Conservation (phyloP, 352 stramenopile genomes). For the Halophytophthora batemanensis region DNA sequence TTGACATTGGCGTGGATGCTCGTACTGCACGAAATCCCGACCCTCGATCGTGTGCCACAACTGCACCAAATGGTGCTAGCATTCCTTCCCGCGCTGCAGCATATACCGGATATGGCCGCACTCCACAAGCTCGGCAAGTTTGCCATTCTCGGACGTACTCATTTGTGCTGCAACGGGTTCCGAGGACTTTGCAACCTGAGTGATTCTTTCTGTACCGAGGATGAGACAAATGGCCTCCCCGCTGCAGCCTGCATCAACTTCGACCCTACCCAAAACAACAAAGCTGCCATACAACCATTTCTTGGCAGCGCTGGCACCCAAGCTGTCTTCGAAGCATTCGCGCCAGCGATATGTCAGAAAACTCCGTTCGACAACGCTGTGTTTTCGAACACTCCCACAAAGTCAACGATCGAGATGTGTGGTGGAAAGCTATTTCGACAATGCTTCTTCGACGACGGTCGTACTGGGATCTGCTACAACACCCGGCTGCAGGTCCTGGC, state of each 20-base stretch:
- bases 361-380: neutral
- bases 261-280: neutral
- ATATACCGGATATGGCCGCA: conserved; percentile 11
- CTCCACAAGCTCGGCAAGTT: conserved; percentile 5
- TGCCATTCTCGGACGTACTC: neutral
- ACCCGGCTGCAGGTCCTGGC: conserved; percentile 22
- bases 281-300: neutral
- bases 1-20: conserved; percentile 14
- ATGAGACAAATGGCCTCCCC: neutral
- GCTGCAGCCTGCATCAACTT: conserved; percentile 5
- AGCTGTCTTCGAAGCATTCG: neutral
- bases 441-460: conserved; percentile 16
- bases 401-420: conserved; percentile 16
- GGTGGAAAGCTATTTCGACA: conserved; percentile 19
- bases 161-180: conserved; percentile 19
- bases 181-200: conserved; percentile 5
- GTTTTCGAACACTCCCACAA: conserved; percentile 7
- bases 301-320: neutral
- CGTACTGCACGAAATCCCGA: neutral
- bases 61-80: conserved; percentile 3
- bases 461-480: conserved; percentile 18
- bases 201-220: conserved; percentile 4
- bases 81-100: conserved; percentile 2
- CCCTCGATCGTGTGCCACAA: neutral
- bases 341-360: neutral